phyloP scores from a whole-genome alignment of 192 early-diverging fungal genomes.

The Funneliformis geosporum region DNA sequence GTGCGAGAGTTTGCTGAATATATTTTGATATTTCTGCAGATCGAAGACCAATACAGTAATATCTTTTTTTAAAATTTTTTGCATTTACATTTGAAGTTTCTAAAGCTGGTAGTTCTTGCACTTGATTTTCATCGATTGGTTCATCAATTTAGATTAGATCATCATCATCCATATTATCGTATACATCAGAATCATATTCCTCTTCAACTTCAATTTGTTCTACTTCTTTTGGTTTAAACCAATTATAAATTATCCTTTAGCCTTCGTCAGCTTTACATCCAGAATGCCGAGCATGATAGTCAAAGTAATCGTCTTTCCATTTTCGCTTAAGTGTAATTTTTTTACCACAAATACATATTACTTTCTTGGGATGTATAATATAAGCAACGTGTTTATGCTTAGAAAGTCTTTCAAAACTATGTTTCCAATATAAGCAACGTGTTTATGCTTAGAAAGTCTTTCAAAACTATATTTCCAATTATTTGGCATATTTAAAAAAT shows the following conservation, averaged over 20 bases:
- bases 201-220: not conserved
- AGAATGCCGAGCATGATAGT: not conserved
- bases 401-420: not conserved
- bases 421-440: not conserved
- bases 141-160: not conserved
- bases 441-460: not conserved
- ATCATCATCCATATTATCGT: not conserved
- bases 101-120: no score
- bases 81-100: not conserved
- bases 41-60: not conserved
- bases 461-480: not conserved
- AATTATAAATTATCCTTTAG: not conserved
- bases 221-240: not conserved
- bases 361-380: not conserved
- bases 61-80: not conserved
- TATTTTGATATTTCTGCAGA: not conserved
- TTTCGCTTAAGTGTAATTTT: not conserved
- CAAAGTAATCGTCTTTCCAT: not conserved
- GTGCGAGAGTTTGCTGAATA: not conserved
- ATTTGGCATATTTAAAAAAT: no score
- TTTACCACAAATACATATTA: conserved; percentile 3
- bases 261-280: not conserved
- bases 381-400: not conserved
- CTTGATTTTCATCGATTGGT: not conserved
- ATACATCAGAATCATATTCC: no score